Evolutionary conservation across 148 eudicot species (phyloP).

Genomic region (Arbutus unedo): DNA sequence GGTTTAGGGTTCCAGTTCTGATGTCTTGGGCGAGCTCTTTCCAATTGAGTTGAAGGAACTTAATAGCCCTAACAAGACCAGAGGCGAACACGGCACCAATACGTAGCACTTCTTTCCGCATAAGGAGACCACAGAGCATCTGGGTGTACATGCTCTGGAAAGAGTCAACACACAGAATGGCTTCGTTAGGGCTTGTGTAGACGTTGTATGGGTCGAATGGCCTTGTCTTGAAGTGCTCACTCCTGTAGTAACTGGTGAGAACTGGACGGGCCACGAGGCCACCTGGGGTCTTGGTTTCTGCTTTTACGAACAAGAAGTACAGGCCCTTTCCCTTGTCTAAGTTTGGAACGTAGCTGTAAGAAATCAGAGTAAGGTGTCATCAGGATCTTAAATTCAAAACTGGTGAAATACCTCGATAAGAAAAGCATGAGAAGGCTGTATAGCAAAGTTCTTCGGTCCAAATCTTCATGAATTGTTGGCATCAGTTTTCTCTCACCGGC

Average conservation of each 20-base stretch:
- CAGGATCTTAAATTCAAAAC: too few species aligned
- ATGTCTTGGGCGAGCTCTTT: conserved; percentile 51
- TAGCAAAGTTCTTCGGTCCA: conserved; percentile 49
- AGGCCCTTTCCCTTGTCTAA: conserved; percentile 75
- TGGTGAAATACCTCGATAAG: too few species aligned
- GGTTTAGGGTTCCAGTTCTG: conserved; percentile 37
- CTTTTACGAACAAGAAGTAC: conserved; percentile 60
- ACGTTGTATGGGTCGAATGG: conserved; percentile 64
- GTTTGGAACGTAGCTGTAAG: conserved; percentile 48
- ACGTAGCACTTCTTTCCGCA: conserved; percentile 51
- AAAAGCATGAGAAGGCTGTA: conserved; percentile 69
- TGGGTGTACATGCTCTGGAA: conserved; percentile 89
- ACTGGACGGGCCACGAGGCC: conserved; percentile 82
- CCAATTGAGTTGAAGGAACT: conserved; percentile 58
- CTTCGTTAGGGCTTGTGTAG: conserved; percentile 67
- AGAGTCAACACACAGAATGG: conserved; percentile 66
- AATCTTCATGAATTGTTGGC: conserved; percentile 59
- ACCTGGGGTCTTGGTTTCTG: conserved; percentile 70
- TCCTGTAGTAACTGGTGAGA: conserved; percentile 74
- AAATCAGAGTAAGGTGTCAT: background rate
- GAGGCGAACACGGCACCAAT: conserved; percentile 86
- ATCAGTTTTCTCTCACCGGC: conserved; percentile 69
- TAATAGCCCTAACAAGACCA: conserved; percentile 75
- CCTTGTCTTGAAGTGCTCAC: conserved; percentile 54
- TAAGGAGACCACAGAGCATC: conserved; percentile 75